Evolutionary conservation across 164 flowering plant species (phyloP).

Genomic region (Kingdonia uniflora): DNA sequence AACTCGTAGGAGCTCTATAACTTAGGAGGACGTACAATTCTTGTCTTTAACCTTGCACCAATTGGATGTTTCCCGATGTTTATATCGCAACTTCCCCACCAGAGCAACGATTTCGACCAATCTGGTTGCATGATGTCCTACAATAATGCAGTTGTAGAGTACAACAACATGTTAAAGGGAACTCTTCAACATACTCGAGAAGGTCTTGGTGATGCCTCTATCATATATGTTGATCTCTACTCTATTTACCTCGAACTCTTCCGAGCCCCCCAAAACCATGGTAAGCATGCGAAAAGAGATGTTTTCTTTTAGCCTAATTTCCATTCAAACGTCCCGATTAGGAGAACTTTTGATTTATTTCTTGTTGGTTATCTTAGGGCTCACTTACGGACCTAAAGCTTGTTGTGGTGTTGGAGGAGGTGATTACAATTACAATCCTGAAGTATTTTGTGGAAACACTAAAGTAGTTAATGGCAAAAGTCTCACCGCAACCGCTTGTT

Average conservation of each 20-base stretch:
- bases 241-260: slow-evolving; percentile 61
- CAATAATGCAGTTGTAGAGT: slow-evolving; percentile 71
- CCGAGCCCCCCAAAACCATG: slow-evolving; percentile 53
- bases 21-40: slow-evolving; percentile 60
- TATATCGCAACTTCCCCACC: slow-evolving; percentile 42
- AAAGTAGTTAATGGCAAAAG: slow-evolving; percentile 36
- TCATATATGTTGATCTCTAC: slow-evolving; percentile 52
- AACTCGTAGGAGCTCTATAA: slow-evolving; percentile 26
- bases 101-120: slow-evolving; percentile 42
- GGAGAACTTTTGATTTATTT: no score
- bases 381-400: slow-evolving; percentile 55
- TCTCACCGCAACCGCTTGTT: slow-evolving; percentile 48
- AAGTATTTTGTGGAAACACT: slow-evolving; percentile 55
- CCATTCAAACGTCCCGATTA: no score
- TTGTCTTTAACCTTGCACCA: slow-evolving; percentile 72
- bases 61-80: slow-evolving; percentile 75
- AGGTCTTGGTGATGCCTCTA: slow-evolving; percentile 36
- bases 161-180: slow-evolving; percentile 52
- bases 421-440: slow-evolving; percentile 46
- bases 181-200: slow-evolving; percentile 31
- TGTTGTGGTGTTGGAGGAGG: slow-evolving; percentile 87
- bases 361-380: slow-evolving; percentile 29
- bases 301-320: no score
- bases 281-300: slow-evolving; percentile 18
- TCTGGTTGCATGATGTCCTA: slow-evolving; percentile 67